A percentile compares a stretch with the other conserved stretches of the same genome.
Conservation (phyloP, 2,329 filamentous ascomycete genomes). For the Alternaria sp. region DNA sequence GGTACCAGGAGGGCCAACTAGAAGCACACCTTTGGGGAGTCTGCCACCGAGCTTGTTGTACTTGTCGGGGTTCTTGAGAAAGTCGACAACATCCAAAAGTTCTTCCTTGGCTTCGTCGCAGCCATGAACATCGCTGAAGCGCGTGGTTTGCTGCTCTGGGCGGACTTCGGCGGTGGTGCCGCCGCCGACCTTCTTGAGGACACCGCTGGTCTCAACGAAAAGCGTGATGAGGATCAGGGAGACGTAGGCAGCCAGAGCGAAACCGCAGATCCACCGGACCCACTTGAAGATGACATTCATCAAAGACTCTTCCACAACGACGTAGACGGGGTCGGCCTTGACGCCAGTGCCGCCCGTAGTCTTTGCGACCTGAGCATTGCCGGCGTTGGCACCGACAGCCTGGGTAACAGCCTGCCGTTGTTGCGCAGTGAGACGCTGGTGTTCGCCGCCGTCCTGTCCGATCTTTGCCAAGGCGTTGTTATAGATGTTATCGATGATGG, state of each 20-base stretch:
- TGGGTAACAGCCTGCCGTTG: conserved; percentile 82
- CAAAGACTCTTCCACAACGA: conserved; percentile 91
- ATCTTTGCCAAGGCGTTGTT: conserved; percentile 73
- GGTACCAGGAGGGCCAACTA: conserved; percentile 94
- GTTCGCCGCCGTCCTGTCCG: conserved; percentile 57
- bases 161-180: conserved; percentile 82
- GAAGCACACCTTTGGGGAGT: conserved; percentile 92
- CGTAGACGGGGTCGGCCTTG: conserved; percentile 88
- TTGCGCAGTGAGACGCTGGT: conserved; percentile 60
- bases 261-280: conserved; percentile 85
- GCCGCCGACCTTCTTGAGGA: conserved; percentile 79
- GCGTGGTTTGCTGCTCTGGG: conserved; percentile 88
- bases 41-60: conserved; percentile 96
- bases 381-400: conserved; percentile 76
- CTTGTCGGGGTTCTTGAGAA: conserved; percentile 89
- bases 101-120: conserved; percentile 99
- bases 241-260: conserved; percentile 80
- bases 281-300: conserved; percentile 84
- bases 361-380: conserved; percentile 71
- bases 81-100: conserved; percentile 95
- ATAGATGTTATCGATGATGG: conserved; percentile 80
- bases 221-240: conserved; percentile 81
- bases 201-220: conserved; percentile 79
- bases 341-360: conserved; percentile 69
- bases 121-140: conserved; percentile 93